Evolutionary conservation across 805 yeast species (phyloP).

Genomic region (Osmozyma mogii): DNA sequence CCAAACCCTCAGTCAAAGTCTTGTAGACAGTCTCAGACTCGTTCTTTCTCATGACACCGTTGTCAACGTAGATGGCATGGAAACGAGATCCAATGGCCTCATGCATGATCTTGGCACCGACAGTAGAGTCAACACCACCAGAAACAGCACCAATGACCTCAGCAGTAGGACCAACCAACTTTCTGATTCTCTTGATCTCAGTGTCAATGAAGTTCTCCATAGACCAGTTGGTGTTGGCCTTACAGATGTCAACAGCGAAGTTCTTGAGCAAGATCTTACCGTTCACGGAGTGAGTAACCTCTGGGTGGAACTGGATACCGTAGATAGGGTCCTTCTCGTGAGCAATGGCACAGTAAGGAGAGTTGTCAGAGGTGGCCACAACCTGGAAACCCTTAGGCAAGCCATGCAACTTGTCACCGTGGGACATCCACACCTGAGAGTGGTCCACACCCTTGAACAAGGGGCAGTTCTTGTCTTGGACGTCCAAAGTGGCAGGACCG

Average conservation of each 20-base stretch:
- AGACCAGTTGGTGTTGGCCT: conserved; percentile 86
- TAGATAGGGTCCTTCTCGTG: conserved; percentile 65
- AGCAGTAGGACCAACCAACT: conserved; percentile 91
- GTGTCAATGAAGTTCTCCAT: conserved; percentile 97
- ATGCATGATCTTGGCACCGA: conserved; percentile 95
- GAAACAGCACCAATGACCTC: conserved; percentile 99
- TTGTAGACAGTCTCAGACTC: conserved; percentile 86
- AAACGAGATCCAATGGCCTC: conserved; percentile 98
- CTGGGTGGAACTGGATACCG: conserved; percentile 99
- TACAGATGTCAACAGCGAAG: conserved; percentile 88
- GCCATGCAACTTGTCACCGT: conserved; percentile 90
- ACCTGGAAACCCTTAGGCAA: conserved; percentile 84
- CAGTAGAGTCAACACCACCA: conserved; percentile 99
- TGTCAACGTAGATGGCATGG: conserved; percentile 97
- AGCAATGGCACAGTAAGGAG: conserved; percentile 92
- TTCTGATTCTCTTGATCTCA: conserved; percentile 87
- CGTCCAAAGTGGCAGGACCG: conserved; percentile 88
- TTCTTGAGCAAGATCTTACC: conserved; percentile 84
- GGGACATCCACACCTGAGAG: conserved; percentile 99
- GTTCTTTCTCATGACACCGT: conserved; percentile 93
- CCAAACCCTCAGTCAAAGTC: conserved; percentile 87
- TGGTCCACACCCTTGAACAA: conserved; percentile 85
- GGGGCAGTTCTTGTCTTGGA: conserved; percentile 57
- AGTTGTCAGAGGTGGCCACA: conserved; percentile 87
- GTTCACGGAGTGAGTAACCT: conserved; percentile 90